Percentiles rank a stretch among this genome's conserved stretches.
Evolutionary conservation across 2,329 filamentous ascomycete species (phyloP).

Genomic region (Colletotrichum sp.): DNA sequence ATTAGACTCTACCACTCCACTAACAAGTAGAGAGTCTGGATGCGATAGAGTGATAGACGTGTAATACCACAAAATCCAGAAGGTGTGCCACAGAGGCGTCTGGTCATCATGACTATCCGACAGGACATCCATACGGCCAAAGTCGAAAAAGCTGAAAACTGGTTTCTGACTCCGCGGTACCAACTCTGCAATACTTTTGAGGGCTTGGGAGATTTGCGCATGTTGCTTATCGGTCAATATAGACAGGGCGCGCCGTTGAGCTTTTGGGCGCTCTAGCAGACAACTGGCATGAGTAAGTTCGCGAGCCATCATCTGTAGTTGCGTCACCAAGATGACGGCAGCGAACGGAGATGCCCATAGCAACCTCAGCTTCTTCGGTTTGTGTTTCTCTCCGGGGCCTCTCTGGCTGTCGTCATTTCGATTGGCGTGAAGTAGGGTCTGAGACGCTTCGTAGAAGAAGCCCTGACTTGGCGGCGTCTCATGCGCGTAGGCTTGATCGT

Average conservation of each 20-base stretch:
- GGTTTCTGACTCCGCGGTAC: conserved; percentile 1
- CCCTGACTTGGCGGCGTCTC: background rate
- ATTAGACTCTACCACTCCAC: conserved; percentile 5
- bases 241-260: background rate
- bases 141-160: background rate
- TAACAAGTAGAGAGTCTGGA: background rate
- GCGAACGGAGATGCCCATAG: conserved; percentile 3
- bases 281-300: conserved; percentile 5
- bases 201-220: background rate
- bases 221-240: conserved; percentile 9
- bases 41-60: conserved; percentile 3
- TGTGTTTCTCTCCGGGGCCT: background rate
- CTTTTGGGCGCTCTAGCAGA: background rate
- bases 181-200: background rate
- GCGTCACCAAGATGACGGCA: conserved; percentile 5
- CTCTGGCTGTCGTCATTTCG: background rate
- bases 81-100: conserved; percentile 6
- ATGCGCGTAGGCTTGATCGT: background rate
- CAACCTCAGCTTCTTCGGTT: background rate
- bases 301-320: conserved; percentile 6
- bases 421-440: background rate
- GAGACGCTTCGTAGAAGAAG: conserved; percentile 3
- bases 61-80: conserved; percentile 9
- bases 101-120: background rate
- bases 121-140: conserved; percentile 1